Conservation (phyloP, 78 protist species). For the Dictyostelium intermedium region DNA sequence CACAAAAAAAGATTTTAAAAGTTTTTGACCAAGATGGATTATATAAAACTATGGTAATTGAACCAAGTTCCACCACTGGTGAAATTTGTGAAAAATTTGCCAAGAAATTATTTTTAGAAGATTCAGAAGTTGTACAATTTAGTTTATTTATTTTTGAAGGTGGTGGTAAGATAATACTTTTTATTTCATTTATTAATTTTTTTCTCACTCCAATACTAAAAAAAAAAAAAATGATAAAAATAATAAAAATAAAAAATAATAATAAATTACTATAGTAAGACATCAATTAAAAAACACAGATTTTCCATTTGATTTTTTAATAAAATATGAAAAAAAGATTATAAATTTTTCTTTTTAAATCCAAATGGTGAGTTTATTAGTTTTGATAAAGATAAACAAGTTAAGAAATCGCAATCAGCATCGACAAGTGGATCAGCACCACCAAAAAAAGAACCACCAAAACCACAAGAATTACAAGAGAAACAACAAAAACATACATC, state of each 20-base stretch:
- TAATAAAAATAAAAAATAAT: background rate
- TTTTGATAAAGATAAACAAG: conserved; percentile 15
- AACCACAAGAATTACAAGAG: background rate
- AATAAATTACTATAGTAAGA: conserved; percentile 1
- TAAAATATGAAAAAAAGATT: conserved; percentile 37
- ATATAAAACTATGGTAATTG: conserved; percentile 66
- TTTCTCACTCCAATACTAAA: too few relatives aligned
- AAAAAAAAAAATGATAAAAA: background rate
- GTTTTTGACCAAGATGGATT: conserved; percentile 60
- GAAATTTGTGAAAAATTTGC: conserved; percentile 65
- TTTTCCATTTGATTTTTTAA: conserved; percentile 49
- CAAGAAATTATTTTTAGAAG: conserved; percentile 28
- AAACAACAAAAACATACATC: background rate
- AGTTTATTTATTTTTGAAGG: conserved; percentile 62
- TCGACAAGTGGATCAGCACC: background rate
- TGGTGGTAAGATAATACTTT: conserved; percentile 15
- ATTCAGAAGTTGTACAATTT: conserved; percentile 30
- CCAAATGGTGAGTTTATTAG: conserved; percentile 70
- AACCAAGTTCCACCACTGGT: conserved; percentile 34
- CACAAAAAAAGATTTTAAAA: conserved; percentile 45
- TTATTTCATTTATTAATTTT: too few relatives aligned
- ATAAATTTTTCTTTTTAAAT: conserved; percentile 47
- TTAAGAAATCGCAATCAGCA: background rate
- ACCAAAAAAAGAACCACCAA: conserved; percentile 1
- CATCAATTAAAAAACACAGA: conserved; percentile 42